These are phyloP conservation scores for Cenchrus fungigraminus DNA, from an alignment of 176 grass and related monocot species.

Conservation along the genomic window DNA sequence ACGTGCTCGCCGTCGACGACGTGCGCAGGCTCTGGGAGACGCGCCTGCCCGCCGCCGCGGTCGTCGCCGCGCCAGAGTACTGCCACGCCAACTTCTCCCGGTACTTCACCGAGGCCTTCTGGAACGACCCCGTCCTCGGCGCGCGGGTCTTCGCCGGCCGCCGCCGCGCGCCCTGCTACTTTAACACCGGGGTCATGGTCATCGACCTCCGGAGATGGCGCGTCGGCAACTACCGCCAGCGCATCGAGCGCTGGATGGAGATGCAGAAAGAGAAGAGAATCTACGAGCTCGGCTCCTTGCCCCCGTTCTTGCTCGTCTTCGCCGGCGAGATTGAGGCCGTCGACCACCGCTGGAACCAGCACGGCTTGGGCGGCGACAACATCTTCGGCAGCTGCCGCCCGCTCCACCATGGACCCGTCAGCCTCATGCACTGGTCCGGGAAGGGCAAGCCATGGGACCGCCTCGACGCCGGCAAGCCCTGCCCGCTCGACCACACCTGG, in stretches of 20 bases:
- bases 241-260: slow-evolving; percentile 80
- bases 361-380: slow-evolving; percentile 95
- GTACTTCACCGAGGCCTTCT: slow-evolving; percentile 73
- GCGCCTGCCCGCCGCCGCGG: slow-evolving; percentile 58
- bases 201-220: slow-evolving; percentile 78
- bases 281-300: slow-evolving; percentile 85
- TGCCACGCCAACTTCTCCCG: slow-evolving; percentile 74
- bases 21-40: slow-evolving; percentile 66
- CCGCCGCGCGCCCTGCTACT: slow-evolving; percentile 64
- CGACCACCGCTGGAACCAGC: slow-evolving; percentile 94
- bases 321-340: slow-evolving; percentile 86
- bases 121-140: slow-evolving; percentile 57
- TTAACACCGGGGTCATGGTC: slow-evolving; percentile 80
- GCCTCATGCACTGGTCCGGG: slow-evolving; percentile 93
- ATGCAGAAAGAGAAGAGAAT: slow-evolving; percentile 77
- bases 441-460: slow-evolving; percentile 94
- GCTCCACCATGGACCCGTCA: slow-evolving; percentile 77
- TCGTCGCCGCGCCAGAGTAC: slow-evolving; percentile 68
- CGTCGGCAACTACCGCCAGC: slow-evolving; percentile 64
- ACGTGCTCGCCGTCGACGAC: slow-evolving; percentile 74
- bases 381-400: slow-evolving; percentile 78
- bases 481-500: slow-evolving; percentile 78
- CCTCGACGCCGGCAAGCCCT: slow-evolving; percentile 70
- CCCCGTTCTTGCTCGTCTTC: slow-evolving; percentile 86
- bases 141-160: slow-evolving; percentile 45